phyloP scores from a whole-genome alignment of 495 filamentous ascomycete genomes.

The Penicillium malachiteum region DNA sequence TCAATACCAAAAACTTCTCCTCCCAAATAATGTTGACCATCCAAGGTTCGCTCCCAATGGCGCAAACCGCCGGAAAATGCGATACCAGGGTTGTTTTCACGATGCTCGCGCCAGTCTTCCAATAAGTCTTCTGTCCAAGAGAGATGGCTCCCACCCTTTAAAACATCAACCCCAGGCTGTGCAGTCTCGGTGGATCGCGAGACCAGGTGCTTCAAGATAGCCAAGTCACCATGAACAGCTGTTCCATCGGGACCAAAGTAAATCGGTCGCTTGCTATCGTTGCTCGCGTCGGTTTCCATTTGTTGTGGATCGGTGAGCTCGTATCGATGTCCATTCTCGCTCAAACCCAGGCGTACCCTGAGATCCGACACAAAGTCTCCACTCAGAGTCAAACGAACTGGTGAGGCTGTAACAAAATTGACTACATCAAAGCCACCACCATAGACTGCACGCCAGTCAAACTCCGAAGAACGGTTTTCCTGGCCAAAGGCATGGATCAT shows the following conservation, averaged over 20 bases:
- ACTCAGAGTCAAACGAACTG: slow-evolving; percentile 51
- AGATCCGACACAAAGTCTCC: slow-evolving; percentile 55
- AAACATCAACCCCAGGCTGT: slow-evolving; percentile 32
- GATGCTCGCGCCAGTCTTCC: slow-evolving; percentile 31
- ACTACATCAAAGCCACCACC: slow-evolving; percentile 86
- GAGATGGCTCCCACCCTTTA: slow-evolving; percentile 35
- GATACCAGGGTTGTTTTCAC: slow-evolving; percentile 10
- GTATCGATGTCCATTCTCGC: slow-evolving; percentile 59
- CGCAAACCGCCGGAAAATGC: slow-evolving; percentile 25
- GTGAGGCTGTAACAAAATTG: slow-evolving; percentile 58
- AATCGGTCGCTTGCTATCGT: slow-evolving; percentile 12
- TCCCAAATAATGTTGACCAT: slow-evolving; percentile 54
- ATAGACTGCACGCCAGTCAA: slow-evolving; percentile 79
- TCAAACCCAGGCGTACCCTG: slow-evolving; percentile 55
- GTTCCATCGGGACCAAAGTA: slow-evolving; percentile 32
- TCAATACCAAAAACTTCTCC: slow-evolving; percentile 57
- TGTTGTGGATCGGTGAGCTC: slow-evolving; percentile 23
- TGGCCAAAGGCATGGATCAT: slow-evolving; percentile 78
- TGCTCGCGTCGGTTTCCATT: not conserved
- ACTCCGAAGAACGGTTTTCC: slow-evolving; percentile 74
- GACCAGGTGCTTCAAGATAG: slow-evolving; percentile 33
- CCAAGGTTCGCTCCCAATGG: slow-evolving; percentile 50
- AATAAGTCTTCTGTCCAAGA: slow-evolving; percentile 33
- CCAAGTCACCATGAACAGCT: slow-evolving; percentile 32
- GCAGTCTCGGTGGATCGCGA: slow-evolving; percentile 19